Evolutionary conservation across 2,329 filamentous ascomycete species (phyloP).

Genomic region (Aspergillus sp.): DNA sequence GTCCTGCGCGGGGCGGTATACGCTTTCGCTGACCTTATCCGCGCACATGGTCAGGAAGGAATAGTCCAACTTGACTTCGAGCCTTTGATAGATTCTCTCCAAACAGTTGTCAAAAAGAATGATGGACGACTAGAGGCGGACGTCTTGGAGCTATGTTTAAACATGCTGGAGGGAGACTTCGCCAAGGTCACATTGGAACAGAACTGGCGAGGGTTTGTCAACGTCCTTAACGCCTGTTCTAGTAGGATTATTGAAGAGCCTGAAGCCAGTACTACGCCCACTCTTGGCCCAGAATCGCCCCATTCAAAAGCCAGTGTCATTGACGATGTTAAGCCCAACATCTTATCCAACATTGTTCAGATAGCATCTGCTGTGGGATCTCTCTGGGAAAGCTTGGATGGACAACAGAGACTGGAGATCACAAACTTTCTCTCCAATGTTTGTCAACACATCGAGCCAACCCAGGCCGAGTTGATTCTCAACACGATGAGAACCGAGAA

Average conservation of each 20-base stretch:
- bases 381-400: constrained; percentile 38
- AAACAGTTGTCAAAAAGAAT: constrained; percentile 33
- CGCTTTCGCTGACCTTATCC: constrained; percentile 41
- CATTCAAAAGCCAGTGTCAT: constrained; percentile 26
- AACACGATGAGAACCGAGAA: constrained; percentile 33
- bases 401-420: constrained; percentile 36
- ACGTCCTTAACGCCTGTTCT: constrained; percentile 37
- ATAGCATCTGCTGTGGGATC: constrained; percentile 37
- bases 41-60: constrained; percentile 39
- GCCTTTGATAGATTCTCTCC: constrained; percentile 36
- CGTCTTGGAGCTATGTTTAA: constrained; percentile 41
- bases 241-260: constrained; percentile 32
- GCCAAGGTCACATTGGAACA: constrained; percentile 28
- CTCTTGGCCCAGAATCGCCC: constrained; percentile 24
- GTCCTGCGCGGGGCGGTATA: constrained; percentile 42
- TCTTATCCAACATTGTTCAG: constrained; percentile 38
- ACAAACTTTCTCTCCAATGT: constrained; percentile 37
- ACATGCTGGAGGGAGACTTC: constrained; percentile 40
- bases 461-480: constrained; percentile 41
- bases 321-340: constrained; percentile 39
- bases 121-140: constrained; percentile 41
- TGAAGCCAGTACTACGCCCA: constrained; percentile 19
- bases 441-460: constrained; percentile 36
- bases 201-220: constrained; percentile 35
- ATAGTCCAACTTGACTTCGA: constrained; percentile 40